Evolutionary conservation across 768 basidiomycete genomes (phyloP), one percentile per base, ranked within the genome.

Genomic region (Lentinula boryana): DNA sequence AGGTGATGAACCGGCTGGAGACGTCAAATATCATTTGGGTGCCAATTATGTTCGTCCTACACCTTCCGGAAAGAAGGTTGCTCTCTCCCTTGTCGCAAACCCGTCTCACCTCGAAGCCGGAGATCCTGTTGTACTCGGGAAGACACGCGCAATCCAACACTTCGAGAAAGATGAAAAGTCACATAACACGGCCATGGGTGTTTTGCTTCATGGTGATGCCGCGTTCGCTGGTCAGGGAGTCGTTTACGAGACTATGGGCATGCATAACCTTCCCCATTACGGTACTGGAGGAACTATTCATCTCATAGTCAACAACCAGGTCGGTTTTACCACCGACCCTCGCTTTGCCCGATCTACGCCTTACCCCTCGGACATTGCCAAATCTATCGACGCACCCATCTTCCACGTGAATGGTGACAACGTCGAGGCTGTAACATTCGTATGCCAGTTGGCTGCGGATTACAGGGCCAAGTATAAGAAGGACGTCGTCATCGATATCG

Each of bases 341-440:
- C 88, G 95, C 60, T 97, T 98, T 78, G 80, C 96, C 50, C 95
- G 97, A 61, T 98, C 96, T 16, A 99, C 97, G 3, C 92, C 97
- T 53, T 98, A 99, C 76, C 91, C 91, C 12, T 98, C 96, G 58
- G 97, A 99, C 70, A 91, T 99, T 65, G 97, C 97, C 63, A 99
- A 99, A 75, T 87, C 94, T 52, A 98, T 98, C 71, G 97, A 99
- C 68, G 84, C 97, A 0, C 96, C 96, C 54, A 98, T 99, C 74
- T 96, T 99, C 87, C 96, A 99, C 74, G 97, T 98, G 69, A 99
- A 99, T 69, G 96, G 96, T 50, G 96, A 99, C 80, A 94, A 98
- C 67, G 91, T 89, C 63, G 96, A 99, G 74, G 96, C 96, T 21
- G 95, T 99, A 72, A 98, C 92, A 73, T 99, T 95, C 70, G 96